Evolutionary conservation across 768 basidiomycete genomes (phyloP), one percentile per base, ranked within the genome.

Genomic region (Russula abietina): DNA sequence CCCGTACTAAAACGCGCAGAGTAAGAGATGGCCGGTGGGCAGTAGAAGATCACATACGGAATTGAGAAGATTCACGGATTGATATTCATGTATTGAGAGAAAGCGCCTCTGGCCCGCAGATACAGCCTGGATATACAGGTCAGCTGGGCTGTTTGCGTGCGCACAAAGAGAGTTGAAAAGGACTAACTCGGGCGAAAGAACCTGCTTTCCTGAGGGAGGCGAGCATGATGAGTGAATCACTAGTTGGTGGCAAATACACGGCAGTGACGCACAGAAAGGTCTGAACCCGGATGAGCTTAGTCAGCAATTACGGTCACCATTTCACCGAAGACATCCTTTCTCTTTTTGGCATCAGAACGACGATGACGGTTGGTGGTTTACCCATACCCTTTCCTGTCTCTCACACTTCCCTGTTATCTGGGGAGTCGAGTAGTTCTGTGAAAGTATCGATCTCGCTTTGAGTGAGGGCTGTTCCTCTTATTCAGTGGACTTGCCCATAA

Each of bases 71-170:
- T 88, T 87, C 75, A 98, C 89, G 49, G 94, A 96, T 75, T 98
- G 95, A 78, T 97, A 92, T 78, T 99, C 97, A 77, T 99, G 97
- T 70, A 99, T 94, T 28, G 93, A 96, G 70, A 98, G 85, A 74
- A 86, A 89, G 67, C 94, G 91, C 78, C 81, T 90, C 83, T 95
- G 93, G 72, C 86, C 83, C 70, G 84, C 83, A 83, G 84, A 86
- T 69, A 79, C 82, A 73, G 79, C 76, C 88, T 90, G 70, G 64
- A 51, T 57, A 46, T 58, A 11, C 6, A 22, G 9, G n/a, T 26
- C n/a, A 26, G 30, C 14, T 36, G 5, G 7, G 17, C 51, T n/a
- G 39, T 55, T 12, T 75, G 33, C 17, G 36, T 36, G 9, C 10
- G 26, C 30, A 12, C 10, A 26, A 30, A 0, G 39, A 19, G 12